A percentile compares a stretch with the other conserved stretches of the same genome.
These are phyloP conservation scores for Calonectria pauciramosa DNA, from an alignment of 2,329 filamentous ascomycete genomes.

Conservation along the genomic window DNA sequence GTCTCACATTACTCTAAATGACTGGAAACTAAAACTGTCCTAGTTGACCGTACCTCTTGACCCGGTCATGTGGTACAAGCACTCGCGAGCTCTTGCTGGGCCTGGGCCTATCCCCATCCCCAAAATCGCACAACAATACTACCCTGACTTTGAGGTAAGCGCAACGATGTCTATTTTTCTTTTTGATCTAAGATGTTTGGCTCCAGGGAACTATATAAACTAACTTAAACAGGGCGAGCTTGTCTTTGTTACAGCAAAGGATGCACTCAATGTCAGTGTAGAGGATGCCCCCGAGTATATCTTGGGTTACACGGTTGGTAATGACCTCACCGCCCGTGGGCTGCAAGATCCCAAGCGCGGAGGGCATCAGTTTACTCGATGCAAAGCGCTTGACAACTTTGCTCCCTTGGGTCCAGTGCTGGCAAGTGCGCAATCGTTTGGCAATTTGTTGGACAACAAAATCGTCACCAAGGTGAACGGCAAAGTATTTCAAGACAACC, in stretches of 20 bases:
- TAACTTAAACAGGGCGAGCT: background rate
- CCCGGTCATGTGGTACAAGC: constrained; percentile 2
- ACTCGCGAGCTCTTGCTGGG: background rate
- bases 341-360: background rate
- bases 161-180: too few species aligned
- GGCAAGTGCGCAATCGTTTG: background rate
- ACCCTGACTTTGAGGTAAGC: background rate
- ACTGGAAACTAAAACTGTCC: background rate
- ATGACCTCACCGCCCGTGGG: background rate
- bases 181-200: background rate
- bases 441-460: background rate
- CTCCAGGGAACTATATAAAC: background rate
- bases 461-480: constrained; percentile 1
- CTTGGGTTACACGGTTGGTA: background rate
- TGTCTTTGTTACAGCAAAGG: background rate
- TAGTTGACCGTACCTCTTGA: background rate
- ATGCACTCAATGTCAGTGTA: background rate
- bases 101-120: background rate
- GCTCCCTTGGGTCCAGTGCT: background rate
- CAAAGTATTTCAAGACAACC: background rate
- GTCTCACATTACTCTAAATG: too few species aligned
- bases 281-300: background rate
- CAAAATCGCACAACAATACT: background rate
- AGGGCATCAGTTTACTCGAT: background rate
- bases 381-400: constrained; percentile 1